Base-by-base conservation (phyloP, 139 green algal species). In the Coelastrella sp. region DNA sequence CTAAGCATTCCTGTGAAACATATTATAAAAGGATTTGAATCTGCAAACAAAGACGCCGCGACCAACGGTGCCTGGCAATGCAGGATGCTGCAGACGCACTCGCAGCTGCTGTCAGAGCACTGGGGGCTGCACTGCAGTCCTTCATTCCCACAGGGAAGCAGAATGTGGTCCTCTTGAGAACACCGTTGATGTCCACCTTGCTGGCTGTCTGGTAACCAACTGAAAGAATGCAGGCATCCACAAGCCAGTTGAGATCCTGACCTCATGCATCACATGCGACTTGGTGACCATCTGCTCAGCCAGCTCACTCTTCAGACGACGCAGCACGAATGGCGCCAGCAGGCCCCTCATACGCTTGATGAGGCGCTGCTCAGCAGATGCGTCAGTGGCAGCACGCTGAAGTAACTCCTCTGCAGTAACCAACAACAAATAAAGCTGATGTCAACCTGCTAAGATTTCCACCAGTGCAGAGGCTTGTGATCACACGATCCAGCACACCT, bases 271-370 rank as follows among this genome's bases (percentile, higher is more conserved):
- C 66, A 91, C 65, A 74, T 96, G 93, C 58, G 93, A 91, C 85
- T 99, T 99, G 78, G 93, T 66, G 25, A 94, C 91, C 85, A 99
- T 95, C 94, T 99, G 96, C 19, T 89, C 93, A 27, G 96, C 95
- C 57, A 99, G 97, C 93, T 99, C 96, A 9, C 85, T 92, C 93
- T 99, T 99, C 6, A 99, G 89, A 20, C 97, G 94, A 58, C 92
- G 84, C 91, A 99, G 95, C 88, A 99, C 95, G 92, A 99, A 99
- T 72, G 97, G 97, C 27, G 92, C 94, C 91, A 99, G 94, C 88
- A 99, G 91, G 17, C 74, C 17, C 87, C 96, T 97, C 95, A 99
- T 97, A 90, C 96, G 94, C 59, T 95, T 91, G n/a, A 95, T 95
- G 61, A 97, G 93, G 75, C 94, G 85, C 90, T 95, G 92, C 94